These are phyloP conservation scores for Afroboletus lepidellus DNA, from an alignment of 1,284 basidiomycete species.

Conservation along the genomic window DNA sequence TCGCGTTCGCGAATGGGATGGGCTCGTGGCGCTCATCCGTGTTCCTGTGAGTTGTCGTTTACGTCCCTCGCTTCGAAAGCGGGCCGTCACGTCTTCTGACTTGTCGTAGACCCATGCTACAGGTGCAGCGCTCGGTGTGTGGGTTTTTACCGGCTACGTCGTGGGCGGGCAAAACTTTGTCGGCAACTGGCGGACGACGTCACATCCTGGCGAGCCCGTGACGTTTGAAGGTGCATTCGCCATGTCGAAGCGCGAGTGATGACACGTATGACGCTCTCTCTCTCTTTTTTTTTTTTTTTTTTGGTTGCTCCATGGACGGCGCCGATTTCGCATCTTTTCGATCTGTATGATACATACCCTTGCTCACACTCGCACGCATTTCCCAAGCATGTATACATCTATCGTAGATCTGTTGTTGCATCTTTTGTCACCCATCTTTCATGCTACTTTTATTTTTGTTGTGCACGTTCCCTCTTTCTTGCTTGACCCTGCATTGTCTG, in stretches of 20 bases:
- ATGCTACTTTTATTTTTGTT: no score
- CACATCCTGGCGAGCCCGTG: conserved; percentile 40
- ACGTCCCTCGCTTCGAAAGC: background rate
- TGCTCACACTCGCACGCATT: conserved; percentile 7
- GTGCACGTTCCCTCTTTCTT: no score
- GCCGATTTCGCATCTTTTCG: conserved; percentile 6
- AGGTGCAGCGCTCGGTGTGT: conserved; percentile 34
- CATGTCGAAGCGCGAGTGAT: conserved; percentile 43
- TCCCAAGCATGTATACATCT: conserved; percentile 17
- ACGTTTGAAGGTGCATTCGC: conserved; percentile 61
- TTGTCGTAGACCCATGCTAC: conserved; percentile 9
- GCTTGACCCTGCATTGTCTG: no score
- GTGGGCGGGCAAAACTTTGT: conserved; percentile 63
- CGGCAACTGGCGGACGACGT: conserved; percentile 59
- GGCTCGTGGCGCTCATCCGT: conserved; percentile 61
- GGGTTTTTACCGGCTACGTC: conserved; percentile 69
- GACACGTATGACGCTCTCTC: background rate
- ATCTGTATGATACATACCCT: conserved; percentile 15
- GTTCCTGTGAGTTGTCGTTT: conserved; percentile 37
- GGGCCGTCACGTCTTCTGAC: conserved; percentile 4
- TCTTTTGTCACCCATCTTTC: conserved; percentile 4
- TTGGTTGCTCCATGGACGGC: background rate
- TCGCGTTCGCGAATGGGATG: conserved; percentile 65
- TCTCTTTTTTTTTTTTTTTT: background rate
- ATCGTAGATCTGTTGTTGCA: conserved; percentile 22